Evolutionary conservation across 1,284 basidiomycete species (phyloP).

Genomic region (Irpex sp.): DNA sequence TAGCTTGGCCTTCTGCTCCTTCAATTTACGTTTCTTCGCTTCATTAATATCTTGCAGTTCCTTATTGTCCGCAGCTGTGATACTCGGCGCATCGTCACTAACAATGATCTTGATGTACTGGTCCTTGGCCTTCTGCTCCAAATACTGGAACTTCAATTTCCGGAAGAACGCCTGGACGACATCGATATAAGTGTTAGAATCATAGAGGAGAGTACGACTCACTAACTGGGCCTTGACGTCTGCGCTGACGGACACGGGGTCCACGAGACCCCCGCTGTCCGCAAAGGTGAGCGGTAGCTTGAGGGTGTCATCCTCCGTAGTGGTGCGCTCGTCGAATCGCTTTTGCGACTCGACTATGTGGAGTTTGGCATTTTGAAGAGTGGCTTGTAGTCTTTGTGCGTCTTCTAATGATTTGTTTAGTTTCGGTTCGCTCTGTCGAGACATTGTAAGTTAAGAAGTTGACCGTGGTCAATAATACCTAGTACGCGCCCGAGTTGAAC

Average conservation of each 20-base stretch:
- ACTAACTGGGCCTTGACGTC: conserved; percentile 49
- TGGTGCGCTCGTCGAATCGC: conserved; percentile 20
- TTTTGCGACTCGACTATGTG: conserved; percentile 21
- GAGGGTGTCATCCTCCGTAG: conserved; percentile 14
- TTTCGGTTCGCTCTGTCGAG: not conserved
- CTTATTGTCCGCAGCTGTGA: conserved; percentile 73
- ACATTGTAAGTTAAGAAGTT: not conserved
- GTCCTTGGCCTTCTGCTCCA: conserved; percentile 85
- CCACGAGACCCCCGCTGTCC: conserved; percentile 26
- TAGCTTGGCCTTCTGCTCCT: conserved; percentile 58
- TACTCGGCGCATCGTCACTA: conserved; percentile 73
- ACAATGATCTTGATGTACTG: conserved; percentile 83
- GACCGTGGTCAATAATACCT: not conserved
- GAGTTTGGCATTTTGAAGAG: conserved; percentile 19
- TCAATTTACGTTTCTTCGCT: conserved; percentile 66
- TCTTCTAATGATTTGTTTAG: conserved; percentile 12
- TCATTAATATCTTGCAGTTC: conserved; percentile 57
- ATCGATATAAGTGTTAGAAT: conserved; percentile 2
- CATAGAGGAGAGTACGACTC: conserved; percentile 15
- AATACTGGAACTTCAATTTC: conserved; percentile 82
- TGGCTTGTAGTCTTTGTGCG: conserved; percentile 20
- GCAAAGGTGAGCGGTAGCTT: conserved; percentile 14
- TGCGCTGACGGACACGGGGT: conserved; percentile 42
- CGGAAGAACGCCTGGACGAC: conserved; percentile 61
- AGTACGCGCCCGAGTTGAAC: too few relatives aligned